Evolutionary conservation across 1,284 basidiomycete genomes (phyloP).

Genomic region (Pterula multifida): DNA sequence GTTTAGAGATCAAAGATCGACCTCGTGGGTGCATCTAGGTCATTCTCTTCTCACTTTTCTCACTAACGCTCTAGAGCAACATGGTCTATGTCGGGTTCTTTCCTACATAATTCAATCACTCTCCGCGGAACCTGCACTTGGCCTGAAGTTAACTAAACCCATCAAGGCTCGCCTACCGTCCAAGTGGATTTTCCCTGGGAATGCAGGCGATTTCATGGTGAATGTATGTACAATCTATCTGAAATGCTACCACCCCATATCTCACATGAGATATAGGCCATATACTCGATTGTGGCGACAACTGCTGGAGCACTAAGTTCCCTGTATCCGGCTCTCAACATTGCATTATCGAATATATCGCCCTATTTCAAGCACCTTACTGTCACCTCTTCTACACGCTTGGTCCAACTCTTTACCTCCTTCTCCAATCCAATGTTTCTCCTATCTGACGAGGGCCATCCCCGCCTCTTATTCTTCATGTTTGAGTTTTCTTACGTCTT

Average conservation of each 20-base stretch:
- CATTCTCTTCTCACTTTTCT: conserved; percentile 9
- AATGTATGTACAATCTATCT: conserved; percentile 40
- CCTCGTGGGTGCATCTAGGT: conserved; percentile 43
- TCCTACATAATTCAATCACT: conserved; percentile 90
- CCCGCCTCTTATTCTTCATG: conserved; percentile 85
- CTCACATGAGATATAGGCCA: conserved; percentile 37
- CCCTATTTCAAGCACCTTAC: conserved; percentile 78
- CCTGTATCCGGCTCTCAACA: conserved; percentile 86
- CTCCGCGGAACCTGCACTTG: conserved; percentile 76
- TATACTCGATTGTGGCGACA: conserved; percentile 82
- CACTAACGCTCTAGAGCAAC: conserved; percentile 49
- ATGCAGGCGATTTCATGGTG: conserved; percentile 76
- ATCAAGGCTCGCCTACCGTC: conserved; percentile 55
- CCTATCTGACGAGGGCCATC: conserved; percentile 88
- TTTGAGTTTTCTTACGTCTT: conserved; percentile 19
- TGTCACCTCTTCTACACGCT: conserved; percentile 69
- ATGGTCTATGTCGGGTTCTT: conserved; percentile 80
- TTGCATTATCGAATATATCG: conserved; percentile 79
- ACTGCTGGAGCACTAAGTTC: conserved; percentile 74
- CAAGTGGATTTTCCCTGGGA: conserved; percentile 68
- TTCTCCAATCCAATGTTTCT: conserved; percentile 86
- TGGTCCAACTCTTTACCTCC: conserved; percentile 81
- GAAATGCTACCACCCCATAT: neutral
- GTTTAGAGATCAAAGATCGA: conserved; percentile 81
- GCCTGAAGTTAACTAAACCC: conserved; percentile 47